Evolutionary conservation across 2,329 filamentous ascomycete genomes (phyloP).

Genomic region (Penicillium sp.): DNA sequence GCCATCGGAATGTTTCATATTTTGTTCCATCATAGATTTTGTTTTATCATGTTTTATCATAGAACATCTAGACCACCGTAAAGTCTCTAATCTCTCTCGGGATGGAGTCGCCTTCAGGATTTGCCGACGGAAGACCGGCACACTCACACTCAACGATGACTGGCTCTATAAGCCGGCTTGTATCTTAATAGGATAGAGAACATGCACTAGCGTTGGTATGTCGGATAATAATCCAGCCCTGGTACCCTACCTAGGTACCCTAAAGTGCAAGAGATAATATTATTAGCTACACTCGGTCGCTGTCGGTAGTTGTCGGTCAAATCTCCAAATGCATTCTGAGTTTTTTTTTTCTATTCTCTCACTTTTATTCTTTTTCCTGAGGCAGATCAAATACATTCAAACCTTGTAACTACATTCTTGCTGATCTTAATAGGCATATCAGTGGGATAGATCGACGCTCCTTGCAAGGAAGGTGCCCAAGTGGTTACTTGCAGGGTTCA

Average conservation of each 20-base stretch:
- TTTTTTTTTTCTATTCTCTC: not conserved
- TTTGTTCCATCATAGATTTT: not conserved
- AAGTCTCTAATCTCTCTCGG: slow-evolving; percentile 3
- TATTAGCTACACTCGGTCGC: slow-evolving; percentile 12
- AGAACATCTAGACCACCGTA: not conserved
- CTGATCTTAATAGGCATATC: not conserved
- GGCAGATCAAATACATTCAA: too few species aligned
- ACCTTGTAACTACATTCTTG: not conserved
- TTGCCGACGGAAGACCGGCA: slow-evolving; percentile 27
- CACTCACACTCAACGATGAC: slow-evolving; percentile 16
- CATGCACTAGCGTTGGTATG: not conserved
- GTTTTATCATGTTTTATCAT: not conserved
- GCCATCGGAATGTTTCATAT: not conserved
- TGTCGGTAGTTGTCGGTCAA: slow-evolving; percentile 21
- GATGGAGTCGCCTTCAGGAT: slow-evolving; percentile 8
- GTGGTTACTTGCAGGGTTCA: not conserved
- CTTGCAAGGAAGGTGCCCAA: not conserved
- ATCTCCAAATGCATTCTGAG: not conserved
- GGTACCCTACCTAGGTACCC: not conserved
- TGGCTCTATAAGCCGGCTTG: slow-evolving; percentile 11
- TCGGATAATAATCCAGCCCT: slow-evolving; percentile 17
- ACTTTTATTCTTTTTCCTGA: too few species aligned
- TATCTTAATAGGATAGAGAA: not conserved
- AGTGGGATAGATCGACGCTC: not conserved
- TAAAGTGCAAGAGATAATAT: not conserved